Conservation (phyloP, 495 filamentous ascomycete genomes). For the Melanomma pulvis-pyrius region DNA sequence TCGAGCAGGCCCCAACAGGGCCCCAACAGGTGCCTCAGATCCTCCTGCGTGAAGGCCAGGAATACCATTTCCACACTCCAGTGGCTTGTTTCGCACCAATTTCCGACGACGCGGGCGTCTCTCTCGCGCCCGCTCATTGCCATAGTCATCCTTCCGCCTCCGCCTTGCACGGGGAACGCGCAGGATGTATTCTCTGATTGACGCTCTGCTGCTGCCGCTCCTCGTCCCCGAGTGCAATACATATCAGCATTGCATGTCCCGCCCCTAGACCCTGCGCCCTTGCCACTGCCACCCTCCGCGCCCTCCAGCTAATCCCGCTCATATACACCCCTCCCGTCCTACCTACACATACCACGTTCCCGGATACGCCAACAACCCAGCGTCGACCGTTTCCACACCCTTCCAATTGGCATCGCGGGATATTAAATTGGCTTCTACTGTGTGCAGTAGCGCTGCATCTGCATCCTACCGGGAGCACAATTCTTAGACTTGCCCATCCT, state of each 20-base stretch:
- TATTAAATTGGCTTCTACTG: slow-evolving; percentile 31
- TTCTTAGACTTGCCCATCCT: slow-evolving; percentile 21
- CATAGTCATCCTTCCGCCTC: slow-evolving; percentile 12
- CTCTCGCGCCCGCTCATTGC: slow-evolving; percentile 2
- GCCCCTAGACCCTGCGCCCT: slow-evolving; percentile 1
- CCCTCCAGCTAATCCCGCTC: slow-evolving; percentile 13
- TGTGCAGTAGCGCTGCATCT: slow-evolving; percentile 23
- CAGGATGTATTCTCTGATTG: slow-evolving; percentile 1
- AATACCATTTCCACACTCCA: slow-evolving; percentile 14
- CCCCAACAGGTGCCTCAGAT: slow-evolving; percentile 20
- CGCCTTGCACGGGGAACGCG: slow-evolving; percentile 12
- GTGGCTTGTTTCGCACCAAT: slow-evolving; percentile 26
- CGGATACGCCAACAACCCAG: slow-evolving; percentile 7
- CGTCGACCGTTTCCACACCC: background rate
- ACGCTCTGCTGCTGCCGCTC: background rate
- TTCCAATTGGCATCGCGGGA: slow-evolving; percentile 4
- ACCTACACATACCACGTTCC: slow-evolving; percentile 23
- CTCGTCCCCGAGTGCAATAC: background rate
- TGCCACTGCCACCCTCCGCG: slow-evolving; percentile 19
- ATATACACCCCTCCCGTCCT: slow-evolving; percentile 21
- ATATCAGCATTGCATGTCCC: slow-evolving; percentile 15
- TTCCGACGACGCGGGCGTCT: slow-evolving; percentile 25
- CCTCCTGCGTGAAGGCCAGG: background rate
- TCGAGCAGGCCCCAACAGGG: slow-evolving; percentile 11
- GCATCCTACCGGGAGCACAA: slow-evolving; percentile 12